These are phyloP conservation scores for Lantana camara DNA, from an alignment of 257 asterid species.

Conservation along the genomic window DNA sequence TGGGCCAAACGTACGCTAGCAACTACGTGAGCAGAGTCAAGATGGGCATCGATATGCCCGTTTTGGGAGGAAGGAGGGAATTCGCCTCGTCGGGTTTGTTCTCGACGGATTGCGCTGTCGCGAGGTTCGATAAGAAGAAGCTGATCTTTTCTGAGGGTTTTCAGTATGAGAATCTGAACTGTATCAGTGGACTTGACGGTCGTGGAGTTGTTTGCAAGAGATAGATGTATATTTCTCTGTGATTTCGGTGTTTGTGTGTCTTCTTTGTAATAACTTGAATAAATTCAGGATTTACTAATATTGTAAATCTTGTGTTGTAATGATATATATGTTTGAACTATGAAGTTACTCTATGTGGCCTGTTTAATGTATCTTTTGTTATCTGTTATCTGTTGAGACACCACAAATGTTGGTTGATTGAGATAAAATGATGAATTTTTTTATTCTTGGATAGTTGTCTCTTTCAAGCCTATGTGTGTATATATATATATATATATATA, in stretches of 20 bases:
- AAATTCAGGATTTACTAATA: neutral
- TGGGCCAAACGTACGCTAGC: conserved; percentile 76
- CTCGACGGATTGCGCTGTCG: conserved; percentile 65
- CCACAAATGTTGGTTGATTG: too few species aligned
- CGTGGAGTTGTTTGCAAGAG: conserved; percentile 77
- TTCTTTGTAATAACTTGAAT: neutral
- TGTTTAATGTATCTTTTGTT: neutral
- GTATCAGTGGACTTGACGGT: conserved; percentile 58
- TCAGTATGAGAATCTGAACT: conserved; percentile 50
- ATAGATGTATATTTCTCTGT: conserved; percentile 16
- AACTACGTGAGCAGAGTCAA: conserved; percentile 66
- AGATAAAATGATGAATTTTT: neutral
- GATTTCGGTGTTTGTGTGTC: neutral
- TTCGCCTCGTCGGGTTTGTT: conserved; percentile 61
- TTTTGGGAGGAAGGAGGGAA: conserved; percentile 73
- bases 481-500: too few species aligned
- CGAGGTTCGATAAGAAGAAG: conserved; percentile 60
- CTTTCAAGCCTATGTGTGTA: too few species aligned
- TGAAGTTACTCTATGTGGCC: neutral
- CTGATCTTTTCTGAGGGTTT: conserved; percentile 11
- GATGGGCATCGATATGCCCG: conserved; percentile 84
- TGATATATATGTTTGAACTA: neutral
- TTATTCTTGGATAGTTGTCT: neutral
- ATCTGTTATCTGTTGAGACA: too few species aligned
- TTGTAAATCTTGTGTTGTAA: neutral